Percentiles rank a stretch among this genome's conserved stretches.
Conservation (phyloP, 1,284 basidiomycete species). For the Papiliotrema flavescens region DNA sequence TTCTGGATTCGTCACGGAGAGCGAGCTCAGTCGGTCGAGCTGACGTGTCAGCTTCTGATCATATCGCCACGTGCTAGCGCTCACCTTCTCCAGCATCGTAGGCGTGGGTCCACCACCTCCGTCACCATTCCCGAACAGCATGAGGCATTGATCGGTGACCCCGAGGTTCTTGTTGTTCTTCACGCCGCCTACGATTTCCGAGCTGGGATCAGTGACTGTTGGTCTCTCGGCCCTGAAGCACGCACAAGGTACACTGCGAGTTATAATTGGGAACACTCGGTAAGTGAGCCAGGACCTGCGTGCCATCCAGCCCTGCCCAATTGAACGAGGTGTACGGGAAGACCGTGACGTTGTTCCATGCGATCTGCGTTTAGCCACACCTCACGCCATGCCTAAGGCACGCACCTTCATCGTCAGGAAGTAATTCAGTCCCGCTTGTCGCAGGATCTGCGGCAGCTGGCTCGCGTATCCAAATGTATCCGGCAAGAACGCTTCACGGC, state of each 20-base stretch:
- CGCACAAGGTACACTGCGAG: not conserved
- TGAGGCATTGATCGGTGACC: conserved; percentile 60
- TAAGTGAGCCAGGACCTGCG: conserved; percentile 67
- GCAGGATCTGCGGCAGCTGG: conserved; percentile 47
- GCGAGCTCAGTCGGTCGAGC: conserved; percentile 16
- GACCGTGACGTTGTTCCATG: conserved; percentile 8
- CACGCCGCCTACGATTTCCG: conserved; percentile 73
- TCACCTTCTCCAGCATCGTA: conserved; percentile 84
- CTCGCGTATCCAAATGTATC: conserved; percentile 74
- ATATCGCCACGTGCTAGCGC: conserved; percentile 70
- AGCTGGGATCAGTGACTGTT: conserved; percentile 26
- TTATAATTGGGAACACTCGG: conserved; percentile 60
- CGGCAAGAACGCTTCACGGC: conserved; percentile 57
- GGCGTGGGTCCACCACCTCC: conserved; percentile 57
- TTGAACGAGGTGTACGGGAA: conserved; percentile 62
- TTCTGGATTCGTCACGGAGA: conserved; percentile 7
- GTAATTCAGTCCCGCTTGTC: conserved; percentile 79
- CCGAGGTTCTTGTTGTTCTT: conserved; percentile 83
- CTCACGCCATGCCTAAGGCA: not conserved
- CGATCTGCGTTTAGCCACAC: not conserved
- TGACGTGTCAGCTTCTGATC: conserved; percentile 47
- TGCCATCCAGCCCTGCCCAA: conserved; percentile 81
- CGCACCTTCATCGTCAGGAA: conserved; percentile 57
- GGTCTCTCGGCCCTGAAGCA: not conserved
- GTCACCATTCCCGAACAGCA: conserved; percentile 90